phyloP scores from a whole-genome alignment of 108 stramenopile species.

The Skeletonema menzelii region DNA sequence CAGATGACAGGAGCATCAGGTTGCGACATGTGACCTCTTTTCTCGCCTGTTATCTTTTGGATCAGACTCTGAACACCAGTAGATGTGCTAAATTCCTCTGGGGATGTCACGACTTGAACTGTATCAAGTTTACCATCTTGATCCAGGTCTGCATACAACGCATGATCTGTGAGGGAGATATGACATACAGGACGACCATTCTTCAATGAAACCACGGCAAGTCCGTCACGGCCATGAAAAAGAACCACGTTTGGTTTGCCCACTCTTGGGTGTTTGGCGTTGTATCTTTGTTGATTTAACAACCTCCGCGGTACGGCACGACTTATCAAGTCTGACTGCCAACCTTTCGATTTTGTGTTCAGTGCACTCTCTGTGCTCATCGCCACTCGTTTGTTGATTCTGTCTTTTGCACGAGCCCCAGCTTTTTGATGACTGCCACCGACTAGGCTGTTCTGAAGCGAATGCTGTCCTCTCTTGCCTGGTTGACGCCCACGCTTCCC shows the following conservation, averaged over 20 bases:
- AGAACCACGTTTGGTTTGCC: constrained; percentile 81
- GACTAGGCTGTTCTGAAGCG: neutral
- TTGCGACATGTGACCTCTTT: neutral
- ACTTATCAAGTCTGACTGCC: constrained; percentile 43
- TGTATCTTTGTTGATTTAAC: constrained; percentile 32
- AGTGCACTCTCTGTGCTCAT: neutral
- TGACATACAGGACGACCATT: constrained; percentile 82
- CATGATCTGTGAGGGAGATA: constrained; percentile 67
- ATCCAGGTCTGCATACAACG: constrained; percentile 79
- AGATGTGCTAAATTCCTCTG: constrained; percentile 22
- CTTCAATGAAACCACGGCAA: constrained; percentile 79
- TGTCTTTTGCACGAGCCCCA: constrained; percentile 6
- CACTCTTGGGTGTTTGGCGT: constrained; percentile 44
- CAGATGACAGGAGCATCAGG: constrained; percentile 50
- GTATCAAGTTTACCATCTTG: constrained; percentile 76
- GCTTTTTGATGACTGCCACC: constrained; percentile 5
- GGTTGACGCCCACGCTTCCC: constrained; percentile 21
- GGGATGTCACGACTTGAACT: constrained; percentile 59
- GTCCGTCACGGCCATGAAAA: constrained; percentile 59
- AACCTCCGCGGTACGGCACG: constrained; percentile 36
- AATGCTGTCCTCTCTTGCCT: constrained; percentile 5
- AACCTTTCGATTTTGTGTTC: constrained; percentile 6
- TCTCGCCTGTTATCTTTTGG: constrained; percentile 26
- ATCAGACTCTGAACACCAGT: constrained; percentile 34
- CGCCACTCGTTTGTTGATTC: neutral